A percentile compares a stretch with the other conserved stretches of the same genome.
Evolutionary conservation across 345 rosid genomes (phyloP).

Genomic region (Diplotaxis tenuifolia): DNA sequence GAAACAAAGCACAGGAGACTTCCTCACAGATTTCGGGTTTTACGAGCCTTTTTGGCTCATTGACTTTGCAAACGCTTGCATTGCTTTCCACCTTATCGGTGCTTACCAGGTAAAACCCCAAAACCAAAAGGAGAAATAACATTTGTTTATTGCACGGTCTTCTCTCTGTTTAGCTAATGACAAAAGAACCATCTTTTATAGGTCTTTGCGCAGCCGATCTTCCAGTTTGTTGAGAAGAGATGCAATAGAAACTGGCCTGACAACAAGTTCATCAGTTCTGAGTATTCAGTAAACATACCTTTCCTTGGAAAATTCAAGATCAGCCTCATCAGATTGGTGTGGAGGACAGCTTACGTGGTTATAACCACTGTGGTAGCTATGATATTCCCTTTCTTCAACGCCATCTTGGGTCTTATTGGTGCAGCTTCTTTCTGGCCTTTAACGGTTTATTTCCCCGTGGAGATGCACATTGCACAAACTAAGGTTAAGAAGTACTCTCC

Average conservation of each 20-base stretch:
- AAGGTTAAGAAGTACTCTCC: conserved; percentile 50
- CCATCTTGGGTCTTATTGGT: conserved; percentile 74
- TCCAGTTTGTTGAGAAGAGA: conserved; percentile 53
- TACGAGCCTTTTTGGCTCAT: conserved; percentile 83
- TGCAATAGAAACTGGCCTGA: conserved; percentile 57
- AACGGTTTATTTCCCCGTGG: conserved; percentile 79
- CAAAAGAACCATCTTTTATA: neutral
- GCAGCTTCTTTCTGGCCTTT: conserved; percentile 82
- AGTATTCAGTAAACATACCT: conserved; percentile 45
- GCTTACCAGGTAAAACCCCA: conserved; percentile 68
- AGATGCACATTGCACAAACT: conserved; percentile 69
- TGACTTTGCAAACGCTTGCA: conserved; percentile 81
- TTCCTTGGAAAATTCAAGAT: conserved; percentile 42
- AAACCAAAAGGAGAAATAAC: neutral
- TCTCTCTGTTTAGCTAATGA: neutral
- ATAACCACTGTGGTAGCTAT: conserved; percentile 64
- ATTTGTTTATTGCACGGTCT: no score
- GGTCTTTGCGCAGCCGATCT: conserved; percentile 73
- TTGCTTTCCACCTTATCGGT: conserved; percentile 73
- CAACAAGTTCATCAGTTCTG: conserved; percentile 54
- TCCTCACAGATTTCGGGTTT: conserved; percentile 90
- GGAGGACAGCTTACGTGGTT: conserved; percentile 73
- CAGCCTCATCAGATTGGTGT: conserved; percentile 62
- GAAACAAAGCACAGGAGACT: conserved; percentile 78
- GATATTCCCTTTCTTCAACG: conserved; percentile 91